Percentiles rank a stretch among this genome's conserved stretches.
Evolutionary conservation across 2,329 filamentous ascomycete genomes (phyloP).

Genomic region (Penicillium sp.): DNA sequence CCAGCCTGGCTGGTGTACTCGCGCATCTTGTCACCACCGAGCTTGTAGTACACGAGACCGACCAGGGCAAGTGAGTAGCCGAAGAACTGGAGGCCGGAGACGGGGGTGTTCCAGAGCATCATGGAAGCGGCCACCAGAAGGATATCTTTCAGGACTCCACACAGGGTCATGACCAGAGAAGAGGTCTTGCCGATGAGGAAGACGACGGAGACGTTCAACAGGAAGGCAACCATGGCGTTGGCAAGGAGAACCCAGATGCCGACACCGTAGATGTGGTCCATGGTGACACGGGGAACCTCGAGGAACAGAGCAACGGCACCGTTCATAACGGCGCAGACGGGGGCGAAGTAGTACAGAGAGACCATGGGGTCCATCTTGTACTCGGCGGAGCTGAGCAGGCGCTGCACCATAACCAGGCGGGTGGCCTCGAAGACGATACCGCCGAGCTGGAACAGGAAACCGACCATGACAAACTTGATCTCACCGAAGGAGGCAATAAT

Average conservation of each 20-base stretch:
- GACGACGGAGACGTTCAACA: constrained; percentile 81
- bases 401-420: constrained; percentile 81
- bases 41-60: constrained; percentile 67
- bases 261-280: constrained; percentile 64
- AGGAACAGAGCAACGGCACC: constrained; percentile 65
- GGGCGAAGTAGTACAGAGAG: constrained; percentile 85
- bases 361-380: constrained; percentile 88
- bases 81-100: constrained; percentile 68
- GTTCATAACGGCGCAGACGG: constrained; percentile 80
- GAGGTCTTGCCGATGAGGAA: constrained; percentile 87
- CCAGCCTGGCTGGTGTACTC: constrained; percentile 69
- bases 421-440: constrained; percentile 79
- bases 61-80: constrained; percentile 72
- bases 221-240: constrained; percentile 76
- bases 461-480: constrained; percentile 74
- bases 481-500: constrained; percentile 93
- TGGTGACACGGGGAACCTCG: constrained; percentile 66
- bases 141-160: constrained; percentile 84
- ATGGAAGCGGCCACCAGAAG: constrained; percentile 75
- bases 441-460: constrained; percentile 67
- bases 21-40: constrained; percentile 75
- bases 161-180: constrained; percentile 79
- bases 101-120: constrained; percentile 72
- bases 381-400: constrained; percentile 71
- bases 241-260: constrained; percentile 65